phyloP scores from a whole-genome alignment of 148 eudicot species.

The Heliosperma pusillum region DNA sequence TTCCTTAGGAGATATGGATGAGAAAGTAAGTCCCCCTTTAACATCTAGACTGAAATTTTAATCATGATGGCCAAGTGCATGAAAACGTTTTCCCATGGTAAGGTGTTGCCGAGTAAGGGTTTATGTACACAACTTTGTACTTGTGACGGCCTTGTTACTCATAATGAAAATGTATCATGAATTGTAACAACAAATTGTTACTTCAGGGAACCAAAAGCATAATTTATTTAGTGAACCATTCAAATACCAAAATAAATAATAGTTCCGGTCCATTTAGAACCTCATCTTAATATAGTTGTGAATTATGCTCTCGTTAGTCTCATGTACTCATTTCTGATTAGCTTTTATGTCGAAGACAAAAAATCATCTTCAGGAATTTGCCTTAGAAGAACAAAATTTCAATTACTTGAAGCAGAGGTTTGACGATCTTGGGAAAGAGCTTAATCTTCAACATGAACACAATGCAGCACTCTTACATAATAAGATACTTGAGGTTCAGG shows the following conservation, averaged over 20 bases:
- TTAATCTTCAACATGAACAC: conserved; percentile 50
- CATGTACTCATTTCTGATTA: conserved; percentile 12
- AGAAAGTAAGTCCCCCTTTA: conserved; percentile 47
- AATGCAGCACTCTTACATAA: conserved; percentile 35
- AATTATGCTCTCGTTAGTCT: neutral
- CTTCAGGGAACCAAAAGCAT: too few relatives aligned
- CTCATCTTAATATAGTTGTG: neutral
- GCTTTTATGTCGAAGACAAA: conserved; percentile 28
- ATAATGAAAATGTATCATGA: too few relatives aligned
- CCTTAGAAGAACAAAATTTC: conserved; percentile 50
- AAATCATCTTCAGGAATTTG: conserved; percentile 53
- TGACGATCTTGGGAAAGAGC: conserved; percentile 55
- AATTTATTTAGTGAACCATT: too few relatives aligned
- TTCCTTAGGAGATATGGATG: conserved; percentile 37
- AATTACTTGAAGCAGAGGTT: conserved; percentile 57
- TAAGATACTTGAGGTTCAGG: conserved; percentile 25
- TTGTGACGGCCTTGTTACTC: too few relatives aligned
- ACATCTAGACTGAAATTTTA: neutral
- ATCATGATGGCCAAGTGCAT: too few relatives aligned
- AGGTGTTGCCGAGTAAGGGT: too few relatives aligned
- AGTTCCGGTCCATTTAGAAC: too few relatives aligned
- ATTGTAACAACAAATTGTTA: too few relatives aligned
- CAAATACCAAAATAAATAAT: too few relatives aligned
- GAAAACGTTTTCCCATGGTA: too few relatives aligned
- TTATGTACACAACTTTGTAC: too few relatives aligned